These are phyloP conservation scores for Ceratobasidium theobromae DNA, from an alignment of 1,284 basidiomycete genomes.

Conservation along the genomic window DNA sequence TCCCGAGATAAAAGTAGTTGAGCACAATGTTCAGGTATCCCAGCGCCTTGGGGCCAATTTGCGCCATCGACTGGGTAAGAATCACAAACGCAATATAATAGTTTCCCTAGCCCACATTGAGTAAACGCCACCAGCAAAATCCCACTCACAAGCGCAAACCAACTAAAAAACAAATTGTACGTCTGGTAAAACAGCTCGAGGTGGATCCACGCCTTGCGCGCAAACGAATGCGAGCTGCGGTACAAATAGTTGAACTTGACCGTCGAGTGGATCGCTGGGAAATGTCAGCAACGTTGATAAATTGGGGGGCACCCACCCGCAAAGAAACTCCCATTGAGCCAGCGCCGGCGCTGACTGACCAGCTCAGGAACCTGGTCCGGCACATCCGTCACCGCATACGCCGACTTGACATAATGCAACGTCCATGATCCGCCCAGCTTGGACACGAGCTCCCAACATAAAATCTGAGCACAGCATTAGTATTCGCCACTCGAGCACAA, in stretches of 20 bases:
- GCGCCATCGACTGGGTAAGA: constrained; percentile 70
- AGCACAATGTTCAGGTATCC: constrained; percentile 75
- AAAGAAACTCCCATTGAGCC: constrained; percentile 98
- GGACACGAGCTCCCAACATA: constrained; percentile 93
- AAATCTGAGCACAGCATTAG: constrained; percentile 54
- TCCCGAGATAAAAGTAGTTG: constrained; percentile 84
- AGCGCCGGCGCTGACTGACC: constrained; percentile 89
- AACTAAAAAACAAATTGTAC: constrained; percentile 88
- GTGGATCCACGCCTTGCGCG: constrained; percentile 92
- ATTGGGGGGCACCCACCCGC: constrained; percentile 56
- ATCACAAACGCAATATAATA: constrained; percentile 88
- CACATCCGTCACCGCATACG: constrained; percentile 89
- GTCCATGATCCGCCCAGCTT: constrained; percentile 87
- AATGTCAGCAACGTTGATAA: too few relatives aligned
- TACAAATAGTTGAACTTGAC: constrained; percentile 93
- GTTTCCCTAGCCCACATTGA: constrained; percentile 61
- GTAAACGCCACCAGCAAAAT: not conserved
- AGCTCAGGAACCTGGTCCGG: constrained; percentile 87
- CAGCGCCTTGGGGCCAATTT: constrained; percentile 56
- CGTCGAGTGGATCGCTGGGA: constrained; percentile 80
- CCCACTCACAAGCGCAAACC: constrained; percentile 79
- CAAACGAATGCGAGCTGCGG: constrained; percentile 78
- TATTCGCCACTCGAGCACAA: not conserved
- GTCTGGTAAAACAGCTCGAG: constrained; percentile 91
- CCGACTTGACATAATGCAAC: constrained; percentile 91